Base-by-base conservation (phyloP, 1,139 yeast genomes). In the Schizosaccharomyces versatilis region DNA sequence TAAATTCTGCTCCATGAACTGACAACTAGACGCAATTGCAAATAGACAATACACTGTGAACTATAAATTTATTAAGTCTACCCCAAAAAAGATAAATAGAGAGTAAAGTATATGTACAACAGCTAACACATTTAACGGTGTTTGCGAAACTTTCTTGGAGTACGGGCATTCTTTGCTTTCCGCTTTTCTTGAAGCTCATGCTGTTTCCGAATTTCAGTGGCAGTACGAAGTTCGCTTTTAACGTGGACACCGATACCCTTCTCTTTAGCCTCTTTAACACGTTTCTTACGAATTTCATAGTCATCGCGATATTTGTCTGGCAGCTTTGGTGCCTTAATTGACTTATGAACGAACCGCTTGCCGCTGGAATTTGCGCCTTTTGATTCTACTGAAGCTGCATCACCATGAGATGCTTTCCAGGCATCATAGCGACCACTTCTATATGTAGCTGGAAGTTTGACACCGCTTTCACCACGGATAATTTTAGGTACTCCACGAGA, bases 381-480 rank as follows among this genome's bases (percentile, higher is more conserved):
- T 15, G 38, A 38, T 32, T 17, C 40, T 24, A n/a, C 14, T 9
- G 49, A 44, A 36, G 41, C 53, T 15, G 51, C 59, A 58, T 41
- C 65, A 41, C 64, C 64, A 57, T 55, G 60, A 68, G 7, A 86
- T 86, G 40, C 73, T 77, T 61, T 73, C 75, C 59, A 74, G 63
- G 32, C 62, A 63, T 17, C 66, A 62, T 47, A 78, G 73, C 57
- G 79, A 55, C 99, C 99, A 3, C 94, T 81, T 64, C 84, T 75
- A 69, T 81, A 86, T 19, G 94, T 75, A 1, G 98, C 98, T 3
- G 98, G 96, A 56, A 93, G 79, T 67, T 78, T 79, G 63, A 84
- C 88, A 7, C 99, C 99, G 67, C 85, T 81, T 67, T 93, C 99
- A 60, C 97, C 94, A 60, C 86, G 81, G 63, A 93, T 90, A 67